Evolutionary conservation across 2,329 filamentous ascomycete species (phyloP).

Genomic region (Pseudocercospora ulei): DNA sequence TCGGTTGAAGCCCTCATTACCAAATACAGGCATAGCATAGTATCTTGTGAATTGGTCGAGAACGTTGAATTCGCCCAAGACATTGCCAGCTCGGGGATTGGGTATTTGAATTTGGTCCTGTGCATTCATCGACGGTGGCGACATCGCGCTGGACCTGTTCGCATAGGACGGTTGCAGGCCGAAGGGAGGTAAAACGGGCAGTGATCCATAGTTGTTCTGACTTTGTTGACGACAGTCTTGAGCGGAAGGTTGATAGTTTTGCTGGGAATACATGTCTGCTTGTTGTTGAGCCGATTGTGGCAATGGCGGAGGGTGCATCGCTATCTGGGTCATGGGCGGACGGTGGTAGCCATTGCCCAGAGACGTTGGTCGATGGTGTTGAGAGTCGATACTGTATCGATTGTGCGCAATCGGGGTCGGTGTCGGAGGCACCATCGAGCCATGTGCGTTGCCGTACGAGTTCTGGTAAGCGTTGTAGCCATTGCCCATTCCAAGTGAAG

Average conservation of each 20-base stretch:
- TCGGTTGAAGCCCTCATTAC: slow-evolving; percentile 67
- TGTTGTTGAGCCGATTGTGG: slow-evolving; percentile 18
- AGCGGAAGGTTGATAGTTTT: slow-evolving; percentile 21
- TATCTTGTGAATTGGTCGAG: slow-evolving; percentile 41
- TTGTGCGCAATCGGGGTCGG: slow-evolving; percentile 17
- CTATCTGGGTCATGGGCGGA: slow-evolving; percentile 15
- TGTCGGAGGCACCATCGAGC: slow-evolving; percentile 15
- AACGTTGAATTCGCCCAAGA: slow-evolving; percentile 30
- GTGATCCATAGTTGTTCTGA: slow-evolving; percentile 14
- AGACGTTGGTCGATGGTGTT: slow-evolving; percentile 15
- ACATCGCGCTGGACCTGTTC: slow-evolving; percentile 20
- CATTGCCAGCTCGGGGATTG: slow-evolving; percentile 22
- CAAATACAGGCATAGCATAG: slow-evolving; percentile 76
- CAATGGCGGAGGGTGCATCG: slow-evolving; percentile 29
- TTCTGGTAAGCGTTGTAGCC: slow-evolving; percentile 16
- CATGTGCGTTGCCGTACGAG: slow-evolving; percentile 12
- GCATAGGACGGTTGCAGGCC: slow-evolving; percentile 20
- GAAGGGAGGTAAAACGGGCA: slow-evolving; percentile 28
- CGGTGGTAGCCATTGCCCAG: slow-evolving; percentile 17
- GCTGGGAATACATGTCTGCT: slow-evolving; percentile 21
- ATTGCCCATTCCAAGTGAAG: not conserved
- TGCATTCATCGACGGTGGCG: slow-evolving; percentile 21
- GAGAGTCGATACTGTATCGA: slow-evolving; percentile 24
- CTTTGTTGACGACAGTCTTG: slow-evolving; percentile 20
- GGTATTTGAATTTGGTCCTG: slow-evolving; percentile 22